Percentiles rank a stretch among this genome's conserved stretches.
Evolutionary conservation across 169 alveolate genomes (phyloP).

Genomic region (Cryptosporidium sp.): DNA sequence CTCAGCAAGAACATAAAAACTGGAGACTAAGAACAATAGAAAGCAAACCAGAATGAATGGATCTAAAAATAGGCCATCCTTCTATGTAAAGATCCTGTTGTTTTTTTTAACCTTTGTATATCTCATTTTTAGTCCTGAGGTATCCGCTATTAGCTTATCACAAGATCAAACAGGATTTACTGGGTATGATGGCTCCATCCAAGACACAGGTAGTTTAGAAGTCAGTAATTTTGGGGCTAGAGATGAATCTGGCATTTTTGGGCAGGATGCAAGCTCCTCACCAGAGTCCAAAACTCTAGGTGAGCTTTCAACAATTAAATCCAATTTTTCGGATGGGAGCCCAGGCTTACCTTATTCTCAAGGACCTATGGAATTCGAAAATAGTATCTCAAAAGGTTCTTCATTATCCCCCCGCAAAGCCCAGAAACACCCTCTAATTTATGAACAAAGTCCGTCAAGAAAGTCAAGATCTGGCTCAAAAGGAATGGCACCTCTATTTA

Average conservation of each 20-base stretch:
- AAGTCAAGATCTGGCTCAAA: background rate
- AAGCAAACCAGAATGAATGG: slow-evolving; percentile 5
- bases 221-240: background rate
- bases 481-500: background rate
- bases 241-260: background rate
- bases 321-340: background rate
- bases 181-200: slow-evolving; percentile 3
- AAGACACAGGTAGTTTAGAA: background rate
- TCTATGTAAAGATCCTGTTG: slow-evolving; percentile 12
- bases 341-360: background rate
- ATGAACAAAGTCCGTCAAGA: background rate
- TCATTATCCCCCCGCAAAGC: background rate
- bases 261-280: background rate
- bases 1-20: background rate
- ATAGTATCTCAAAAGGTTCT: background rate
- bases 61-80: slow-evolving; percentile 30
- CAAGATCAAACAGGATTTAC: background rate
- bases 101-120: background rate
- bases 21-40: background rate
- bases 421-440: background rate
- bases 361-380: background rate
- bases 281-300: slow-evolving; percentile 15
- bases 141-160: background rate
- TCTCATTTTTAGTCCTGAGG: background rate
- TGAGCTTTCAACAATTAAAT: background rate